phyloP scores from a whole-genome alignment of 495 filamentous ascomycete genomes.

The Platismatia glauca region DNA sequence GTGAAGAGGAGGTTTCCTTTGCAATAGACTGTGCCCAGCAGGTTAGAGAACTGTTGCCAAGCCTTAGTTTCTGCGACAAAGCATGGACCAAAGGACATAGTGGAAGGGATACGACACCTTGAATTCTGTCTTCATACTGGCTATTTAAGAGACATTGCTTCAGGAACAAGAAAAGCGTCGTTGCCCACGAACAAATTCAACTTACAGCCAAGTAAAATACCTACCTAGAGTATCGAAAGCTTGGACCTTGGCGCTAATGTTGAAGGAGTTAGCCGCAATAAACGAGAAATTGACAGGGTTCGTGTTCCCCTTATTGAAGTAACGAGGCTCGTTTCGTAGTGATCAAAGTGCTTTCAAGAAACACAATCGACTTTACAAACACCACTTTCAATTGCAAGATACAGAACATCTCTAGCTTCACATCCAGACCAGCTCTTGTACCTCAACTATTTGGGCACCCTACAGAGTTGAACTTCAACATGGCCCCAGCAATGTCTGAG shows the following conservation, averaged over 20 bases:
- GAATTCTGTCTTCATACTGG: conserved; percentile 90
- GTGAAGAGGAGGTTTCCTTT: conserved; percentile 95
- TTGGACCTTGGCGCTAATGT: neutral
- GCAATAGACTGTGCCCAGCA: conserved; percentile 94
- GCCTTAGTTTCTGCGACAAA: conserved; percentile 16
- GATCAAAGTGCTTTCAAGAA: neutral
- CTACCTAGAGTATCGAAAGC: no score
- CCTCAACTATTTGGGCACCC: neutral
- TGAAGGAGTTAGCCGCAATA: neutral
- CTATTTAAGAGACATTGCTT: neutral
- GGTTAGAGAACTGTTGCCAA: conserved; percentile 68
- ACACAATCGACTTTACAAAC: neutral
- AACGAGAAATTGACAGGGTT: no score
- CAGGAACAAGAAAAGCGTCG: neutral
- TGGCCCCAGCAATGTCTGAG: conserved; percentile 70
- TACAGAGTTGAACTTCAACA: conserved; percentile 37
- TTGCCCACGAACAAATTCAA: neutral
- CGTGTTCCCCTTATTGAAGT: neutral
- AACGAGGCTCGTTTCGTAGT: neutral
- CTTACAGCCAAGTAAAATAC: neutral
- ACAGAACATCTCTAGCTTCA: neutral
- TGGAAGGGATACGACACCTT: conserved; percentile 54
- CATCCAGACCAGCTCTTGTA: neutral
- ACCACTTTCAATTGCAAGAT: neutral
- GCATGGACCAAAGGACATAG: neutral